Base-by-base conservation (phyloP, 768 basidiomycete genomes). In the Boletales sp. region DNA sequence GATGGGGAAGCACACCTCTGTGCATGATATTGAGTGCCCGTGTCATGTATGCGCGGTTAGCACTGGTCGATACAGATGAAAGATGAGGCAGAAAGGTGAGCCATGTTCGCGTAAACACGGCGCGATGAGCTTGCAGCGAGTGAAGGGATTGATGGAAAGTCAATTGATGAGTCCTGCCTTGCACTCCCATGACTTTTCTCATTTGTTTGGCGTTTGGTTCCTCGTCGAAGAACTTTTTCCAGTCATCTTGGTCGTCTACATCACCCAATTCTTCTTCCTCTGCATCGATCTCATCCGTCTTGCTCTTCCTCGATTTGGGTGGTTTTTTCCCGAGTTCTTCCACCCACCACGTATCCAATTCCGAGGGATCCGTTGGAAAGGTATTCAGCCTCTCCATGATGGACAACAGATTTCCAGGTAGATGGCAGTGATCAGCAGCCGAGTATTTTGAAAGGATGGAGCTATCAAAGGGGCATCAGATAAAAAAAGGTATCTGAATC, bases 191-290 rank as follows among this genome's bases (percentile, higher is more conserved):
- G 11, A 70, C 58, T 19, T 63, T 61, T 57, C 75, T 75, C 38
- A 58, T 53, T 43, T 70, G 70, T 37, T 70, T 58, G 49, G 63
- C 57, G 28, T 45, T 53, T 55, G 75, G 64, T 46, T 80, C 77
- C 15, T 89, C 83, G 36, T 93, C 88, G 56, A 91, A 93, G 67
- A 88, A 93, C 60, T 80, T 87, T 25, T 85, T 78, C 90, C 90
- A 94, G 60, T 94, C 79, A 33, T 71, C 75, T 14, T 72, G 67
- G 7, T 63, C 63, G 11, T 69, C 72, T 8, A 69, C 67, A 10
- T 70, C 65, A 2, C 58, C 58, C 11, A 56, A 50, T 39, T 70
- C 69, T 42, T 72, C 69, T 14, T 64, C 59, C 37, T 64, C 65
- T 30, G 60, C 69, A 11, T 67, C 62, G 1, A 60, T 66, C 3